A percentile compares a stretch with the other conserved stretches of the same genome.
Conservation (phyloP, 139 green algal species). For the Tetraselmis chui region DNA sequence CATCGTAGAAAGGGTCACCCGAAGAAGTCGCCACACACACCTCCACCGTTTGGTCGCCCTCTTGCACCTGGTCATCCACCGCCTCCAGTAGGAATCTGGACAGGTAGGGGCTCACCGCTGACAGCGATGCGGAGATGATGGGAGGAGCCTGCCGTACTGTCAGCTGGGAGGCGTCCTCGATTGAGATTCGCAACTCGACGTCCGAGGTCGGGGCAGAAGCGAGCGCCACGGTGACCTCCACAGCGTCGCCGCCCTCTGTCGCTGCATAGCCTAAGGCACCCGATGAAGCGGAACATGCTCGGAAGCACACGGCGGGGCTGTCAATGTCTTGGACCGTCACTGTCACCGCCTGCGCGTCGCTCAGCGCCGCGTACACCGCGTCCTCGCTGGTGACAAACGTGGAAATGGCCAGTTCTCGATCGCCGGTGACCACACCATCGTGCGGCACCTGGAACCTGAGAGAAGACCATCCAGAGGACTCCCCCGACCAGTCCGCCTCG, state of each 20-base stretch:
- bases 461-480: neutral
- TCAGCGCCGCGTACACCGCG: neutral
- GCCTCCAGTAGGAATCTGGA: too few relatives aligned
- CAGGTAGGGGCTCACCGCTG: too few relatives aligned
- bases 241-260: neutral
- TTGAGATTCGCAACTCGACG: too few relatives aligned
- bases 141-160: too few relatives aligned
- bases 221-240: neutral
- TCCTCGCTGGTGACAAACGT: neutral
- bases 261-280: neutral
- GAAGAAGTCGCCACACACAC: neutral
- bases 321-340: neutral
- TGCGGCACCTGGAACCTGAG: neutral
- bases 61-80: neutral
- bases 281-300: neutral
- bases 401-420: neutral
- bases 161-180: too few relatives aligned
- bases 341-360: neutral
- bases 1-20: neutral
- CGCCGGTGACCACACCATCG: neutral
- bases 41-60: neutral
- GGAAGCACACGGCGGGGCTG: neutral
- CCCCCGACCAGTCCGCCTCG: neutral
- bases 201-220: neutral
- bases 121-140: too few relatives aligned